A percentile compares a stretch with the other conserved stretches of the same genome.
Evolutionary conservation across 495 filamentous ascomycete genomes (phyloP).

Genomic region (Hyaloscypha bicolor): DNA sequence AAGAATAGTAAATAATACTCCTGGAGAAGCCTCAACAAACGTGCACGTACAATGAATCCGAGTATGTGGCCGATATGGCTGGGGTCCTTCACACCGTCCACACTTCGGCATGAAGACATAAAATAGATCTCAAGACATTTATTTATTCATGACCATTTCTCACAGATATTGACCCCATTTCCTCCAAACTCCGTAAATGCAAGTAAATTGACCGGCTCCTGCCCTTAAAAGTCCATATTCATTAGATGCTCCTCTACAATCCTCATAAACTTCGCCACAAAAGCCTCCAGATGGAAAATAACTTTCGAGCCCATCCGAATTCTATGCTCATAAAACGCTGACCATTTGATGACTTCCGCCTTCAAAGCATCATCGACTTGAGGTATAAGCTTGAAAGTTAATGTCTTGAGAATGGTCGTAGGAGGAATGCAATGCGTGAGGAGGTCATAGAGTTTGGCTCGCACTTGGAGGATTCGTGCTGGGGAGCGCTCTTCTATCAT

Average conservation of each 20-base stretch:
- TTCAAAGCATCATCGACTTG: constrained; percentile 87
- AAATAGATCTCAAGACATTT: background rate
- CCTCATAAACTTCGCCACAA: constrained; percentile 97
- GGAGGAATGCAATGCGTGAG: constrained; percentile 95
- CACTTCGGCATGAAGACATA: background rate
- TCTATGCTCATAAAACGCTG: constrained; percentile 94
- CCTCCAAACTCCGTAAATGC: constrained; percentile 8
- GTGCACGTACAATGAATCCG: background rate
- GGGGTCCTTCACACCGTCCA: background rate
- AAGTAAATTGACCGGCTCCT: background rate
- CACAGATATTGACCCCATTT: background rate
- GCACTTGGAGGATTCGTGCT: constrained; percentile 79
- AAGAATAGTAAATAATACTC: background rate
- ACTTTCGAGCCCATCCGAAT: constrained; percentile 90
- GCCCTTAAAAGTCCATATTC: constrained; percentile 75
- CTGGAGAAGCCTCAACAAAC: background rate
- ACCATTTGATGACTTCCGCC: constrained; percentile 91
- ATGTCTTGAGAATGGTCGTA: constrained; percentile 87
- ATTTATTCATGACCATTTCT: background rate
- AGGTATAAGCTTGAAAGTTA: constrained; percentile 89
- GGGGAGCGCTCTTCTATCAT: constrained; percentile 92
- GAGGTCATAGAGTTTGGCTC: constrained; percentile 92
- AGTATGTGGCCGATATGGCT: background rate
- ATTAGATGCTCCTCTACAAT: constrained; percentile 91
- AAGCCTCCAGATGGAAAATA: constrained; percentile 97